Evolutionary conservation across 2,329 filamentous ascomycete genomes (phyloP).

Genomic region (Aaosphaeria arxii): DNA sequence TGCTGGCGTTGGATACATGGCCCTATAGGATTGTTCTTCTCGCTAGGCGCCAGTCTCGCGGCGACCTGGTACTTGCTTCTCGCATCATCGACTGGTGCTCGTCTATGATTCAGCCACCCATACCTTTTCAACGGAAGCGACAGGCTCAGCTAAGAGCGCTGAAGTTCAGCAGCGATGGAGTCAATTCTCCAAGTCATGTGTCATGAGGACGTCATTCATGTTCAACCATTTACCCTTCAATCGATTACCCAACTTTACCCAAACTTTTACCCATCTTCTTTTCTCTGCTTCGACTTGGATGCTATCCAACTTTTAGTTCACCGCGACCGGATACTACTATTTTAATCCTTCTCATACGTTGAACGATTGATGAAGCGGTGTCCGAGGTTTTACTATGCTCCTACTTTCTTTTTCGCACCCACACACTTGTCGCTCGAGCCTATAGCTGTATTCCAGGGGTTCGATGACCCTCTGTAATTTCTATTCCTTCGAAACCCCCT

Average conservation of each 20-base stretch:
- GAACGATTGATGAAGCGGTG: conserved; percentile 25
- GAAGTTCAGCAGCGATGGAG: neutral
- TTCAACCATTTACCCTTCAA: neutral
- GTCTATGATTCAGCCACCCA: conserved; percentile 21
- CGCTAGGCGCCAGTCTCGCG: conserved; percentile 4
- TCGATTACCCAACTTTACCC: conserved; percentile 3
- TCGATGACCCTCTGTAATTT: conserved; percentile 4
- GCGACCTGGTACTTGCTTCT: conserved; percentile 11
- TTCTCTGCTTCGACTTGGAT: neutral
- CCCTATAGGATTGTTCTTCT: conserved; percentile 24
- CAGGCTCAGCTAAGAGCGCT: conserved; percentile 2
- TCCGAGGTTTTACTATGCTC: conserved; percentile 8
- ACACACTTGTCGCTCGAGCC: conserved; percentile 3
- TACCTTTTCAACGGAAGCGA: conserved; percentile 12
- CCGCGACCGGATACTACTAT: conserved; percentile 18
- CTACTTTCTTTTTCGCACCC: conserved; percentile 13
- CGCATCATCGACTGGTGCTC: conserved; percentile 29
- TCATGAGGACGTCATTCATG: conserved; percentile 7
- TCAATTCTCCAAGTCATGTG: conserved; percentile 5
- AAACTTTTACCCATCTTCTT: conserved; percentile 9
- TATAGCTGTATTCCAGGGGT: conserved; percentile 1
- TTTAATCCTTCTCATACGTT: conserved; percentile 23
- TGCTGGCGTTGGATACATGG: conserved; percentile 32
- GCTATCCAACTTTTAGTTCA: conserved; percentile 7
- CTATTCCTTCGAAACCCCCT: too few relatives aligned